These are phyloP conservation scores for Pleurotus djamor DNA, from an alignment of 768 basidiomycete genomes.

Conservation along the genomic window DNA sequence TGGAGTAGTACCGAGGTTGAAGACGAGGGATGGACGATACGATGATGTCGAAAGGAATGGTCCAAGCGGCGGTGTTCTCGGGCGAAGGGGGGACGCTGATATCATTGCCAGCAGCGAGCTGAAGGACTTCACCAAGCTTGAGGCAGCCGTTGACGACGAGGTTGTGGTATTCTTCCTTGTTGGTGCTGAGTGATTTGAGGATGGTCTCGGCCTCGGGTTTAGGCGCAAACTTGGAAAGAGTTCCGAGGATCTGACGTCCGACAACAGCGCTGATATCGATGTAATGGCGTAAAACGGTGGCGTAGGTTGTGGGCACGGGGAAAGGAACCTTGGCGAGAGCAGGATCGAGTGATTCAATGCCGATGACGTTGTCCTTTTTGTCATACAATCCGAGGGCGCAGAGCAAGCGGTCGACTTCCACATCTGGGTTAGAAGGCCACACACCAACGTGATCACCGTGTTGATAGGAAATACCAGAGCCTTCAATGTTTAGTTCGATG, in stretches of 20 bases:
- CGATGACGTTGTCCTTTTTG: conserved; percentile 81
- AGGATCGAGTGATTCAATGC: conserved; percentile 96
- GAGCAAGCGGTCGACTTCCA: conserved; percentile 88
- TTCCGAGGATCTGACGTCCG: conserved; percentile 90
- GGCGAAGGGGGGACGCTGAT: conserved; percentile 50
- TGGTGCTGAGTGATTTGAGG: conserved; percentile 73
- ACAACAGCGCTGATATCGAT: conserved; percentile 95
- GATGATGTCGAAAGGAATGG: conserved; percentile 95
- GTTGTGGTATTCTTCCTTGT: conserved; percentile 86
- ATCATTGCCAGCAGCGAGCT: conserved; percentile 85
- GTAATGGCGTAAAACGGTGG: conserved; percentile 92
- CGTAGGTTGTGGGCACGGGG: conserved; percentile 95
- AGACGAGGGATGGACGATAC: conserved; percentile 92
- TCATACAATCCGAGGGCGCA: conserved; percentile 80
- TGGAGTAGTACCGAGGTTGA: conserved; percentile 97
- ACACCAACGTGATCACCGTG: conserved; percentile 98
- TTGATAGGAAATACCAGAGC: conserved; percentile 97
- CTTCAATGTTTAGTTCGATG: conserved; percentile 90
- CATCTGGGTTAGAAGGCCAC: conserved; percentile 94
- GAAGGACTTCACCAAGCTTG: conserved; percentile 91
- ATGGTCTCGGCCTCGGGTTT: conserved; percentile 70
- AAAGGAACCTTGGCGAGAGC: conserved; percentile 98
- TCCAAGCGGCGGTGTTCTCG: conserved; percentile 83
- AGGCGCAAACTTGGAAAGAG: conserved; percentile 87
- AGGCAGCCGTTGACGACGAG: conserved; percentile 80